Evolutionary conservation across 495 filamentous ascomycete species (phyloP).

Genomic region (Xylaria scruposa): DNA sequence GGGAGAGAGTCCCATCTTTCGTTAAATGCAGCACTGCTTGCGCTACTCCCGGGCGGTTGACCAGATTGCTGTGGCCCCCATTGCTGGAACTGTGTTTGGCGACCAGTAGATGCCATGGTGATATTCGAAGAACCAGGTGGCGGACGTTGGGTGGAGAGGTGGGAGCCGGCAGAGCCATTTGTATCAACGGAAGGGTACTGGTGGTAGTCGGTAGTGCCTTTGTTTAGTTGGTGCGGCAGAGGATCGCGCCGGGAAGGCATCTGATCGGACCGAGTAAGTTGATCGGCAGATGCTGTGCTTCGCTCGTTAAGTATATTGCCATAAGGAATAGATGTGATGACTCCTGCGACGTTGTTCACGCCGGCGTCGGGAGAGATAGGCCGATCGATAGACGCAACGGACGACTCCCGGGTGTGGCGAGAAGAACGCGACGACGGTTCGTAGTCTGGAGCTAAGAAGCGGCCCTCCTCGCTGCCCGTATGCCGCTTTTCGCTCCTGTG

Average conservation of each 20-base stretch:
- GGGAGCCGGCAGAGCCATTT: slow-evolving; percentile 57
- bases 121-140: slow-evolving; percentile 68
- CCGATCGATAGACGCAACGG: slow-evolving; percentile 74
- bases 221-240: slow-evolving; percentile 81
- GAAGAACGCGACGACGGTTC: slow-evolving; percentile 73
- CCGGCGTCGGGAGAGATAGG: slow-evolving; percentile 57
- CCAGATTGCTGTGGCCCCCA: slow-evolving; percentile 59
- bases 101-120: slow-evolving; percentile 74
- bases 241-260: slow-evolving; percentile 70
- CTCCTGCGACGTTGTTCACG: slow-evolving; percentile 78
- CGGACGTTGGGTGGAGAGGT: slow-evolving; percentile 71
- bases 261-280: slow-evolving; percentile 73
- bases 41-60: slow-evolving; percentile 55
- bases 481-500: slow-evolving; percentile 71
- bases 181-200: slow-evolving; percentile 84
- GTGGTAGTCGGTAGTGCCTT: slow-evolving; percentile 79
- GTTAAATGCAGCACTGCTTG: slow-evolving; percentile 57
- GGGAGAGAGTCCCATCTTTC: slow-evolving; percentile 71
- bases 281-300: slow-evolving; percentile 77
- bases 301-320: slow-evolving; percentile 73
- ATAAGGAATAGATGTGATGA: slow-evolving; percentile 90
- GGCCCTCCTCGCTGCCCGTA: slow-evolving; percentile 57
- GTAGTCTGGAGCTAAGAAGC: slow-evolving; percentile 55
- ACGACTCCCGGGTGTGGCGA: slow-evolving; percentile 79
- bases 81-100: slow-evolving; percentile 74